phyloP scores from a whole-genome alignment of 768 basidiomycete genomes.

The Coprinopsis strossmayeri region DNA sequence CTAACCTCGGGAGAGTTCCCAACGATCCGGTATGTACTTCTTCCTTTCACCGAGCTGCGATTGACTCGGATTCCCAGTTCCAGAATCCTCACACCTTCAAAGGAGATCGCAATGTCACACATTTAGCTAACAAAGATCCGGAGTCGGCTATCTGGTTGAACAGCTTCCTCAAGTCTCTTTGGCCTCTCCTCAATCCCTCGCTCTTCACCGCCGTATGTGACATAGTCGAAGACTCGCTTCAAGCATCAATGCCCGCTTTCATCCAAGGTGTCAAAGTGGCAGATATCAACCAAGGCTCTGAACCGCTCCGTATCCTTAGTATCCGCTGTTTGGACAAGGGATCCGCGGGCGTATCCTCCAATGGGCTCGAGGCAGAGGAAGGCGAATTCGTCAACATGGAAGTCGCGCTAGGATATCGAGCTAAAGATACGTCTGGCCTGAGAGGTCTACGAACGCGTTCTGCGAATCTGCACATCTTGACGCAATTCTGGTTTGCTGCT shows the following conservation, averaged over 20 bases:
- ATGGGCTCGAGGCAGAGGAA: conserved; percentile 27
- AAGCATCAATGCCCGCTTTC: conserved; percentile 43
- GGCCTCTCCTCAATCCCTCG: conserved; percentile 72
- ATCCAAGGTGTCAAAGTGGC: conserved; percentile 61
- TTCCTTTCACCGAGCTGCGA: background rate
- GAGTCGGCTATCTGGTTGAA: conserved; percentile 58
- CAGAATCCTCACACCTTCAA: conserved; percentile 4
- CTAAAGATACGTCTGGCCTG: conserved; percentile 35
- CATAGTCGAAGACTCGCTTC: conserved; percentile 57
- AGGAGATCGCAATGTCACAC: conserved; percentile 9
- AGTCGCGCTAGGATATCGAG: conserved; percentile 61
- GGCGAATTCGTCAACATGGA: conserved; percentile 61
- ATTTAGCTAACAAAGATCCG: conserved; percentile 16
- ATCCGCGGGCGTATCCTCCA: conserved; percentile 22
- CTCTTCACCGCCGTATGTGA: conserved; percentile 53
- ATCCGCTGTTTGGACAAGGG: conserved; percentile 44
- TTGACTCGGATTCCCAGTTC: background rate
- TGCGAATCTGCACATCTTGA: conserved; percentile 56
- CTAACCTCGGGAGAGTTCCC: background rate
- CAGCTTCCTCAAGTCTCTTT: conserved; percentile 49
- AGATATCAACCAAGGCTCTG: conserved; percentile 63
- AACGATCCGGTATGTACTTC: conserved; percentile 1
- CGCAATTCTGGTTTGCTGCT: conserved; percentile 57
- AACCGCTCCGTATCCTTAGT: conserved; percentile 62
- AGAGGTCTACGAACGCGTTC: conserved; percentile 33